A percentile compares a stretch with the other conserved stretches of the same genome.
phyloP scores from a whole-genome alignment of 2,329 filamentous ascomycete species.

The Pseudogymnoascus sp. region DNA sequence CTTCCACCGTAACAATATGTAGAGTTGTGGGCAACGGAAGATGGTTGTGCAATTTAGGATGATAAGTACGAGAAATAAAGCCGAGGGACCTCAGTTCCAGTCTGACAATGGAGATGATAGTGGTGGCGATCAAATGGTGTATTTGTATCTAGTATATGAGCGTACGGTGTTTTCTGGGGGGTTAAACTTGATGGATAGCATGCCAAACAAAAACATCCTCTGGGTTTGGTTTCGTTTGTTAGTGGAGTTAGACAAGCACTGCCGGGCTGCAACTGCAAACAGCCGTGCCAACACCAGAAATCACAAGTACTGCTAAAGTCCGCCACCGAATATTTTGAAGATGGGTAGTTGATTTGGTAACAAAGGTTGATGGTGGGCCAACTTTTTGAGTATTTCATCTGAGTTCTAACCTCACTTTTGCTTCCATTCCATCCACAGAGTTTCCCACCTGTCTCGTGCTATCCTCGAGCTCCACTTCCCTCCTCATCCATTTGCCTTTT shows the following conservation, averaged over 20 bases:
- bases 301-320: not conserved
- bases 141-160: not conserved
- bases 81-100: not conserved
- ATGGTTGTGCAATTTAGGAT: not conserved
- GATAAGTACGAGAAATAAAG: not conserved
- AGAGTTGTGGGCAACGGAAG: not conserved
- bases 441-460: conserved; percentile 77
- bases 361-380: conserved; percentile 8
- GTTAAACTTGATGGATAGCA: not conserved
- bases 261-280: not conserved
- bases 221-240: not conserved
- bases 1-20: not conserved
- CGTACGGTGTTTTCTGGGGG: not conserved
- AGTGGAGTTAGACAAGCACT: not conserved
- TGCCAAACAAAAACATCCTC: not conserved
- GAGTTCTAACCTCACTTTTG: conserved; percentile 60
- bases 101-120: not conserved
- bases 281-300: not conserved
- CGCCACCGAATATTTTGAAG: not conserved
- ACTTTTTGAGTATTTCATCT: conserved; percentile 13
- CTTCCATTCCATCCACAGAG: conserved; percentile 68
- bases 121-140: not conserved
- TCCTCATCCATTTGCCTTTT: conserved; percentile 58
- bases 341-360: conserved; percentile 14
- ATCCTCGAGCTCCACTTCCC: conserved; percentile 72